These are phyloP conservation scores for Penicillium psychrosexuale DNA, from an alignment of 2,329 filamentous ascomycete species.

Conservation along the genomic window DNA sequence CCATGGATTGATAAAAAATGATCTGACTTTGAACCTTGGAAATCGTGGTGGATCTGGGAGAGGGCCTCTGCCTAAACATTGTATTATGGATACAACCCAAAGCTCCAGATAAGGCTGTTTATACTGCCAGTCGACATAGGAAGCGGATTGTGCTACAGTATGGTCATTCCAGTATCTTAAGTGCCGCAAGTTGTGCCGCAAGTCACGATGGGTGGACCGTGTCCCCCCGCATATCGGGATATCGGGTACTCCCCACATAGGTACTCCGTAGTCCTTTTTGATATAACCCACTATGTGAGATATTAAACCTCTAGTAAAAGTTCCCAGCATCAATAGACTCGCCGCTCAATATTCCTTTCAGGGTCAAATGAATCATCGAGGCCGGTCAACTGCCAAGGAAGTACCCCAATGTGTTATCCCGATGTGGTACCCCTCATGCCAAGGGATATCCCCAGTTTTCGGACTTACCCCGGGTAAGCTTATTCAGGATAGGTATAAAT, in stretches of 20 bases:
- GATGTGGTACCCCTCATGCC: slow-evolving; percentile 2
- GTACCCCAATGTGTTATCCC: neutral
- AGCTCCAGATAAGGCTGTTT: neutral
- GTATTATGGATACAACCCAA: neutral
- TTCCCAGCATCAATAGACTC: neutral
- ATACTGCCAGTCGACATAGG: neutral
- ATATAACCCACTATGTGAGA: neutral
- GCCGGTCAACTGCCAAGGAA: neutral
- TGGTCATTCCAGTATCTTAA: neutral
- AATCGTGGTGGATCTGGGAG: neutral
- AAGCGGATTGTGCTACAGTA: neutral
- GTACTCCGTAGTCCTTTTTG: neutral
- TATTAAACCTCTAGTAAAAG: neutral
- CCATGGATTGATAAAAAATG: neutral
- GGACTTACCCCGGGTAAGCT: slow-evolving; percentile 2
- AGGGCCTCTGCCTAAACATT: neutral
- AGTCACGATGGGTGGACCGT: neutral
- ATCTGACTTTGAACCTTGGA: no score
- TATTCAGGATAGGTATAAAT: neutral
- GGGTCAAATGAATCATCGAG: neutral
- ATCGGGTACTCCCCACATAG: neutral
- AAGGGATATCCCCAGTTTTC: slow-evolving; percentile 1
- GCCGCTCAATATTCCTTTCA: neutral
- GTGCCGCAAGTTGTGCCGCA: neutral
- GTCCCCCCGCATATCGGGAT: neutral